A percentile compares a stretch with the other conserved stretches of the same genome.
Conservation (phyloP, 148 eudicot species). For the Rhododendron ferrugineum region DNA sequence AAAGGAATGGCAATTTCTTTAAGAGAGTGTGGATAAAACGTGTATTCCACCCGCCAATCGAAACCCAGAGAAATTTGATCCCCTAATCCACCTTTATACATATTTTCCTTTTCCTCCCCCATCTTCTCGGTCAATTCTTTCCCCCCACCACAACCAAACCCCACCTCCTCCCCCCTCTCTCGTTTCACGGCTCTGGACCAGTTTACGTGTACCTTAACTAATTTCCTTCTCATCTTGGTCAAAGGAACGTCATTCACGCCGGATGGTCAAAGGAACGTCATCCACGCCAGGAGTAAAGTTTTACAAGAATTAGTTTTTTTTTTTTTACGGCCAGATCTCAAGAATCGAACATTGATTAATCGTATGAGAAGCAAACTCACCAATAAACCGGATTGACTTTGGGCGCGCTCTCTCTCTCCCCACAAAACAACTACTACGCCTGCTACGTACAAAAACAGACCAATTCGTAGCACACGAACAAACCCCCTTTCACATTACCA, state of each 20-base stretch:
- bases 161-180: background rate
- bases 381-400: too few species aligned
- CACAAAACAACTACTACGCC: too few species aligned
- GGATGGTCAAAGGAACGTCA: too few species aligned
- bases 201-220: too few species aligned
- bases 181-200: rapidly evolving
- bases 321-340: rapidly evolving
- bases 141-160: background rate
- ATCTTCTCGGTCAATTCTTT: background rate
- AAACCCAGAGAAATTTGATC: slow-evolving; percentile 27
- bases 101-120: background rate
- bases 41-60: slow-evolving; percentile 39
- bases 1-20: background rate
- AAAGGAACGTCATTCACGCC: too few species aligned
- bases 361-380: too few species aligned
- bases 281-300: too few species aligned
- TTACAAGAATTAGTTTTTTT: too few species aligned
- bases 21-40: slow-evolving; percentile 58
- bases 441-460: background rate
- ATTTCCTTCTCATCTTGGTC: rapidly evolving
- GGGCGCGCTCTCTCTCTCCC: too few species aligned
- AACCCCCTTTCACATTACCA: background rate
- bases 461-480: background rate
- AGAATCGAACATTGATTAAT: rapidly evolving
- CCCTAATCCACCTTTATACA: background rate